Evolutionary conservation across 352 stramenopile species (phyloP).

Genomic region (Phytophthora pinifolia): DNA sequence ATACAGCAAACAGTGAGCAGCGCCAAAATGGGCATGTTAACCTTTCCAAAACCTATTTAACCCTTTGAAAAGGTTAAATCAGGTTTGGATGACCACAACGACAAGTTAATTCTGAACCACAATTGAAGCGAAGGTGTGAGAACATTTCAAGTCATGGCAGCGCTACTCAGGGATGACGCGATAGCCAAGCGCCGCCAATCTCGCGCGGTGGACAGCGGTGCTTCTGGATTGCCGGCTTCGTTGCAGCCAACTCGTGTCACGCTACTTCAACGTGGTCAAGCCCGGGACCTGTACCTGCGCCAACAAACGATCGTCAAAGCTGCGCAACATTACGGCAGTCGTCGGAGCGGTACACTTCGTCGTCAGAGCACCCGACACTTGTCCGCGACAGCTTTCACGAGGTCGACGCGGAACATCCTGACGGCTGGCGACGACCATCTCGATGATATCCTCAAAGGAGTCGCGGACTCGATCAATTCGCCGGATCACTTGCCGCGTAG

Average conservation of each 20-base stretch:
- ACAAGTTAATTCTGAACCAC: neutral
- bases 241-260: slow-evolving; percentile 17
- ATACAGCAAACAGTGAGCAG: slow-evolving; percentile 22
- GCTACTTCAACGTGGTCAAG: slow-evolving; percentile 19
- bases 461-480: slow-evolving; percentile 21
- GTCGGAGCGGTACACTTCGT: neutral
- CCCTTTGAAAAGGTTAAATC: no score
- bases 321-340: neutral
- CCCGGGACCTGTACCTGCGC: slow-evolving; percentile 10
- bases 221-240: slow-evolving; percentile 5
- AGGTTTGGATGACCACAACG: no score
- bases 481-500: slow-evolving; percentile 9
- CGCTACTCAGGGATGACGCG: neutral
- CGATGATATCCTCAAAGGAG: slow-evolving; percentile 20
- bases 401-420: slow-evolving; percentile 24
- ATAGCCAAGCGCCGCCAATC: slow-evolving; percentile 1
- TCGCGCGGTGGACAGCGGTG: neutral
- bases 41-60: no score
- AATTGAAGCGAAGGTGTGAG: neutral
- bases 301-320: slow-evolving; percentile 11
- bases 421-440: slow-evolving; percentile 26
- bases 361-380: slow-evolving; percentile 1
- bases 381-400: slow-evolving; percentile 20
- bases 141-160: slow-evolving; percentile 14
- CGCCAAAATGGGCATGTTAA: no score